Evolutionary conservation across 2,329 filamentous ascomycete species (phyloP).

Genomic region (Simplicillium aogashimaense): DNA sequence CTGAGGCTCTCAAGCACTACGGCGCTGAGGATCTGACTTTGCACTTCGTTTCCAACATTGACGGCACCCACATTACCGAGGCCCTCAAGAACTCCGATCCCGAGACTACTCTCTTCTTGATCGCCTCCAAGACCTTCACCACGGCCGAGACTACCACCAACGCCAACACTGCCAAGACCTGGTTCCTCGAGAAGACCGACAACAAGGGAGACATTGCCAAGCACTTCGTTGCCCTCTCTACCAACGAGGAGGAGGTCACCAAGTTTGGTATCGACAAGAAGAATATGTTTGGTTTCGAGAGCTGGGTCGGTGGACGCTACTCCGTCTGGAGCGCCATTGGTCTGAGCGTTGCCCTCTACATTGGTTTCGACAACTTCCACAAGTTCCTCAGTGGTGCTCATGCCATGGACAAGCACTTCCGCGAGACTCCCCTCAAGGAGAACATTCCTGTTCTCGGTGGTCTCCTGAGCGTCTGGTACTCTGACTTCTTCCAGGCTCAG

Average conservation of each 20-base stretch:
- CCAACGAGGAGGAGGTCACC: constrained; percentile 88
- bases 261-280: constrained; percentile 98
- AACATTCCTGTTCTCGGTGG: constrained; percentile 93
- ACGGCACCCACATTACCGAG: constrained; percentile 95
- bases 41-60: constrained; percentile 99
- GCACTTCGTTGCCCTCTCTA: constrained; percentile 97
- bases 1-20: constrained; percentile 93
- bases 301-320: constrained; percentile 97
- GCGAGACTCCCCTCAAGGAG: constrained; percentile 76
- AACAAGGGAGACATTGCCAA: constrained; percentile 85
- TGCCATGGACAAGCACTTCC: constrained; percentile 98
- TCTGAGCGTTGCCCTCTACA: constrained; percentile 85
- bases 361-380: constrained; percentile 96
- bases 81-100: constrained; percentile 81
- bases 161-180: constrained; percentile 90
- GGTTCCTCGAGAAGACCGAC: constrained; percentile 79
- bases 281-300: constrained; percentile 99
- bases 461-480: constrained; percentile 96
- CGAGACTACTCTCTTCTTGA: constrained; percentile 96
- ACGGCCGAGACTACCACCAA: constrained; percentile 96
- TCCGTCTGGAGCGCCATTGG: constrained; percentile 99
- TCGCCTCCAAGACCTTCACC: constrained; percentile 99
- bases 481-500: constrained; percentile 96
- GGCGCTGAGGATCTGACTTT: constrained; percentile 76
- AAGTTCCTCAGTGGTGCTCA: constrained; percentile 91